phyloP scores from a whole-genome alignment of 2,329 filamentous ascomycete genomes.

The Ophiocordyceps camponoti-saundersi region DNA sequence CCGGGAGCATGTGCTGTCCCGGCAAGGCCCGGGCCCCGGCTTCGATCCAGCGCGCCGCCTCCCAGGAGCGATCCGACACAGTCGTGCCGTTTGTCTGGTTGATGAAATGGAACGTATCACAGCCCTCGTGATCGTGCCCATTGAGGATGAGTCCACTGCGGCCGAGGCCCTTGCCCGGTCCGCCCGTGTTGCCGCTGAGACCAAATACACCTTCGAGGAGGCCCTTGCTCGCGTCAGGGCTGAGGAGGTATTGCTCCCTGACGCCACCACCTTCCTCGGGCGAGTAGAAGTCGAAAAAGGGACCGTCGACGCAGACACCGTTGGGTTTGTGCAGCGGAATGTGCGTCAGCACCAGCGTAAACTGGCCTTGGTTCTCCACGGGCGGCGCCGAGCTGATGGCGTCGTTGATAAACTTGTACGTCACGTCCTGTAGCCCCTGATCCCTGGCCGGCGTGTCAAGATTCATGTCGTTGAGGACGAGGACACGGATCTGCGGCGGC shows the following conservation, averaged over 20 bases:
- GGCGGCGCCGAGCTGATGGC: constrained; percentile 45
- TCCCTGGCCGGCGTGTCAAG: constrained; percentile 68
- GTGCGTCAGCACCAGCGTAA: constrained; percentile 80
- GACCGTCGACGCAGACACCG: constrained; percentile 70
- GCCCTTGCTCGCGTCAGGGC: constrained; percentile 49
- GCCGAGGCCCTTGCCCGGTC: constrained; percentile 44
- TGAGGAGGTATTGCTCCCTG: constrained; percentile 83
- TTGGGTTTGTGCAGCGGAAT: constrained; percentile 73
- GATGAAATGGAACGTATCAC: constrained; percentile 73
- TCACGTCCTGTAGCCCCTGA: constrained; percentile 51
- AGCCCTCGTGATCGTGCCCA: constrained; percentile 90
- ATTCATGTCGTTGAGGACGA: constrained; percentile 86
- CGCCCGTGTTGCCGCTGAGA: constrained; percentile 45
- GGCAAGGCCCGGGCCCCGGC: constrained; percentile 23
- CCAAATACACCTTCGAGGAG: constrained; percentile 78
- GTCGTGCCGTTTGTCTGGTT: constrained; percentile 36
- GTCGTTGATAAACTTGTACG: constrained; percentile 60
- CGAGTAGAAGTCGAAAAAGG: constrained; percentile 65
- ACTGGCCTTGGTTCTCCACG: constrained; percentile 45
- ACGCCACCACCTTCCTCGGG: constrained; percentile 52
- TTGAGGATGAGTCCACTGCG: constrained; percentile 68
- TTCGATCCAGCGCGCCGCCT: constrained; percentile 29
- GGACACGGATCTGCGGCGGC: constrained; percentile 56
- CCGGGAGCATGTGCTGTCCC: constrained; percentile 30
- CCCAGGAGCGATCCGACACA: constrained; percentile 27